phyloP scores from a whole-genome alignment of 2,329 filamentous ascomycete genomes.

The Fusarium agapanthi region DNA sequence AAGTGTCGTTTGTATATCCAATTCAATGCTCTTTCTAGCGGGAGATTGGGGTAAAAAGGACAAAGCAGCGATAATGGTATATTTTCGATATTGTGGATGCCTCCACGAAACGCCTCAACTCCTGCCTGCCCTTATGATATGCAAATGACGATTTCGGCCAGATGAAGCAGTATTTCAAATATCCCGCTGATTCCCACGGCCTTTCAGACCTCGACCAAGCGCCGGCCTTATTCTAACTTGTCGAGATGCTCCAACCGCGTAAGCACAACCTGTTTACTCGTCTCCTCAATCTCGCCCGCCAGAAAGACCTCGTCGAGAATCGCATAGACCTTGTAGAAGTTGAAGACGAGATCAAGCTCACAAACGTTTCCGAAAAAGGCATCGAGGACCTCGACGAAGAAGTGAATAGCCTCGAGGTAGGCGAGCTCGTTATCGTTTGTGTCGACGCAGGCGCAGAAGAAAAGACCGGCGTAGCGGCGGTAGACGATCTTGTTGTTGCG shows the following conservation, averaged over 20 bases:
- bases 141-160: constrained; percentile 13
- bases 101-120: constrained; percentile 32
- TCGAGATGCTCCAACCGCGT: constrained; percentile 95
- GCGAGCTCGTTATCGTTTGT: constrained; percentile 99
- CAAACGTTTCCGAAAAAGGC: constrained; percentile 99
- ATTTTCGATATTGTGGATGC: constrained; percentile 16
- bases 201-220: neutral
- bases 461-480: constrained; percentile 94
- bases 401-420: constrained; percentile 97
- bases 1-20: neutral
- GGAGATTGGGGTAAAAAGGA: neutral
- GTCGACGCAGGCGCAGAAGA: constrained; percentile 99
- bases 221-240: constrained; percentile 77
- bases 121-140: constrained; percentile 26
- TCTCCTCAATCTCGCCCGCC: constrained; percentile 98
- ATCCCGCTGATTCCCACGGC: neutral
- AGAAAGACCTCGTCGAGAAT: constrained; percentile 98
- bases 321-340: constrained; percentile 91
- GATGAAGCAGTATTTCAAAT: neutral
- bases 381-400: constrained; percentile 98
- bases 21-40: neutral
- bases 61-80: constrained; percentile 23
- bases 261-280: constrained; percentile 96
- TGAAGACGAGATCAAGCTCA: constrained; percentile 90
- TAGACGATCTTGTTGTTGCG: constrained; percentile 97